phyloP scores from a whole-genome alignment of 129 eudicot genomes.

The Flaveria trinervia region DNA sequence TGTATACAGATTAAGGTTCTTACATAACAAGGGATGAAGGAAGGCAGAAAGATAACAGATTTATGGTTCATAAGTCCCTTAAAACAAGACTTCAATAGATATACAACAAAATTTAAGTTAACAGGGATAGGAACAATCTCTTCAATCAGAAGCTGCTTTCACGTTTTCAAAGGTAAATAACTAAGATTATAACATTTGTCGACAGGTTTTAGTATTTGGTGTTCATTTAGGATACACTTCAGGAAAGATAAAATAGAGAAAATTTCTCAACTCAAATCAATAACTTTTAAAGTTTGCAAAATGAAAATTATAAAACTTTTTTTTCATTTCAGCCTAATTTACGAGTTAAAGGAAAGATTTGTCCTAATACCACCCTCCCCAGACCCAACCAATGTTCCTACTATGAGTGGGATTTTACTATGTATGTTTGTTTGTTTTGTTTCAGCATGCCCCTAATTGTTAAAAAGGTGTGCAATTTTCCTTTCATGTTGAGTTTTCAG shows the following conservation, averaged over 20 bases:
- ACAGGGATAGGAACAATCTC: background rate
- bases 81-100: background rate
- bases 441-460: background rate
- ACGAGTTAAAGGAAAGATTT: no score
- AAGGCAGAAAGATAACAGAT: background rate
- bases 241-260: background rate
- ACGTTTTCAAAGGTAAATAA: background rate
- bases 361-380: no score
- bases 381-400: no score
- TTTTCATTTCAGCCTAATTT: no score
- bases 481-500: background rate
- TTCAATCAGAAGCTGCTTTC: background rate
- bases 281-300: background rate
- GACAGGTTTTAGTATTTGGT: background rate
- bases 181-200: background rate
- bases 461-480: background rate
- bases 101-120: background rate
- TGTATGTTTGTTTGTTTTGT: background rate
- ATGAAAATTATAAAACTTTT: background rate
- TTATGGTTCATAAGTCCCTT: background rate
- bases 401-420: no score
- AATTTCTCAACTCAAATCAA: background rate
- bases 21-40: background rate
- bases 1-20: background rate
- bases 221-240: background rate